Percentiles rank a stretch among this genome's conserved stretches.
Conservation (phyloP, 1,284 basidiomycete genomes). For the Marasmius oreades region DNA sequence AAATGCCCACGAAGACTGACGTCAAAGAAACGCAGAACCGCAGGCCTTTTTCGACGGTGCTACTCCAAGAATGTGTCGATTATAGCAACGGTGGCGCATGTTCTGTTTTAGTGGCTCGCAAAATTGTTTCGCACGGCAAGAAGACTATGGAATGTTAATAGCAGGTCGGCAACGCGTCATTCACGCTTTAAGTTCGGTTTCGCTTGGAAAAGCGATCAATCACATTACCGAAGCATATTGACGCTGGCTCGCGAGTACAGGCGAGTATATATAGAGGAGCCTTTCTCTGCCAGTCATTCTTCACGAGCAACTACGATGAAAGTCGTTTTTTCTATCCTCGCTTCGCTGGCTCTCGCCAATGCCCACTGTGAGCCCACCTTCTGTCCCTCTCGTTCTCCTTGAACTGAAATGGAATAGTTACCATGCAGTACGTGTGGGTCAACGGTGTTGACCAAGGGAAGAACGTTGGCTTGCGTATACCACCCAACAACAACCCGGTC, state of each 20-base stretch:
- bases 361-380: neutral
- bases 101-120: too few relatives aligned
- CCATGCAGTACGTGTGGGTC: conserved; percentile 49
- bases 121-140: too few relatives aligned
- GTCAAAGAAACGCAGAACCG: neutral
- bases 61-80: neutral
- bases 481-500: conserved; percentile 52
- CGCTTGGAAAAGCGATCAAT: too few relatives aligned
- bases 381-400: neutral
- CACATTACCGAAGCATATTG: too few relatives aligned
- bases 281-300: neutral
- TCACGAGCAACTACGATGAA: neutral
- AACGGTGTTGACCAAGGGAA: conserved; percentile 44
- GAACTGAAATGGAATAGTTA: conserved; percentile 27
- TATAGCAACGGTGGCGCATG: too few relatives aligned
- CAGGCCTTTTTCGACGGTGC: neutral
- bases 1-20: too few relatives aligned
- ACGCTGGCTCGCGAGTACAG: neutral
- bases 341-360: conserved; percentile 1
- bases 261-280: neutral
- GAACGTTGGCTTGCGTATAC: conserved; percentile 42
- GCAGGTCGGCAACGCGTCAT: too few relatives aligned
- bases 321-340: neutral
- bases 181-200: too few relatives aligned
- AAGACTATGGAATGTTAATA: too few relatives aligned